Percentiles rank a stretch among this genome's conserved stretches.
Evolutionary conservation across 352 stramenopile species (phyloP).

Genomic region (Thalassiosira gravida): DNA sequence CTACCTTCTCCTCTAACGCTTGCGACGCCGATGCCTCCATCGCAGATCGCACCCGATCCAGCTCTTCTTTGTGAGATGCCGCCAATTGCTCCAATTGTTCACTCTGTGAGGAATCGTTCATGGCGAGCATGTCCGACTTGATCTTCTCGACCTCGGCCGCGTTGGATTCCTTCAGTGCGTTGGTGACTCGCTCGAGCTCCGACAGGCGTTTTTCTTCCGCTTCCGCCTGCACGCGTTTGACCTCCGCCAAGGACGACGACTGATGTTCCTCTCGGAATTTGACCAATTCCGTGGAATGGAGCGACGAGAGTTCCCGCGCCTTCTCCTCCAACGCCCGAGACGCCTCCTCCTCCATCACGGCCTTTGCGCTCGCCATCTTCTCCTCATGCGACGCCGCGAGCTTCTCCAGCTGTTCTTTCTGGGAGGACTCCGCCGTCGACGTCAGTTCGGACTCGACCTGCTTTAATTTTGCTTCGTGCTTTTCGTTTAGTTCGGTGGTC

Average conservation of each 20-base stretch:
- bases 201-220: slow-evolving; percentile 1
- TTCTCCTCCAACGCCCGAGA: slow-evolving; percentile 23
- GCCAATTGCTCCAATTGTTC: slow-evolving; percentile 18
- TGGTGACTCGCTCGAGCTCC: not conserved
- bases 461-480: slow-evolving; percentile 11
- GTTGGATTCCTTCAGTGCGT: slow-evolving; percentile 7
- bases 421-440: slow-evolving; percentile 6
- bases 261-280: slow-evolving; percentile 18
- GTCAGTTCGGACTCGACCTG: not conserved
- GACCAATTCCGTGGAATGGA: slow-evolving; percentile 50
- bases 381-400: slow-evolving; percentile 11
- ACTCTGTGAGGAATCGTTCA: slow-evolving; percentile 5
- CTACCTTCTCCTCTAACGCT: slow-evolving; percentile 23
- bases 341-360: slow-evolving; percentile 17
- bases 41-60: slow-evolving; percentile 24
- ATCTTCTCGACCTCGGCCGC: slow-evolving; percentile 15
- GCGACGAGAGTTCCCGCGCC: slow-evolving; percentile 10
- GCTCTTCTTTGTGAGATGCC: slow-evolving; percentile 26
- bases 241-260: slow-evolving; percentile 2
- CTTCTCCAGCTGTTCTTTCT: slow-evolving; percentile 26
- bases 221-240: slow-evolving; percentile 26
- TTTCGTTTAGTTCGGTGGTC: slow-evolving; percentile 5
- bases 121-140: not conserved
- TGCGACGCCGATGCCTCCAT: slow-evolving; percentile 21
- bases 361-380: slow-evolving; percentile 12